Evolutionary conservation across 805 yeast genomes (phyloP).

Genomic region (Yarrowia bubula): DNA sequence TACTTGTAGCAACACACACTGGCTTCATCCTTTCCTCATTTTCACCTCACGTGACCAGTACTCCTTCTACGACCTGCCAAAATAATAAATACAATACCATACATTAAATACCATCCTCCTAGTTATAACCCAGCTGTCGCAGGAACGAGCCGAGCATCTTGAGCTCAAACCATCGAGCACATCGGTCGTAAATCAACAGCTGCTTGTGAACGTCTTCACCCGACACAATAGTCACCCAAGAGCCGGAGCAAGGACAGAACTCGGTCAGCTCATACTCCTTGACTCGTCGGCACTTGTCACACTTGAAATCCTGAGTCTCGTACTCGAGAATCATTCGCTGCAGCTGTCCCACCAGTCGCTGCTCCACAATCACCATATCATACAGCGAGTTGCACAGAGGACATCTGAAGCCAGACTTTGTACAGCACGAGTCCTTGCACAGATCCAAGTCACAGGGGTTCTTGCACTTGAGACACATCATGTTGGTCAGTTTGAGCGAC

Average conservation of each 20-base stretch:
- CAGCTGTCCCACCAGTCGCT: conserved; percentile 66
- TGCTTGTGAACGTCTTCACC: conserved; percentile 47
- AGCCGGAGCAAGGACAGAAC: conserved; percentile 86
- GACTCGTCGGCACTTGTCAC: conserved; percentile 70
- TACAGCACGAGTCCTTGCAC: conserved; percentile 56
- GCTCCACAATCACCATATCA: conserved; percentile 73
- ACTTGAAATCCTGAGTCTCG: conserved; percentile 75
- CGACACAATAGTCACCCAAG: conserved; percentile 62
- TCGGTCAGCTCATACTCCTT: conserved; percentile 66
- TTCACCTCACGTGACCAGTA: not conserved
- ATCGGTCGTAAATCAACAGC: conserved; percentile 46
- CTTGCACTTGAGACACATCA: conserved; percentile 79
- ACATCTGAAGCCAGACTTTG: conserved; percentile 53
- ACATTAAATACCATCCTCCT: not conserved
- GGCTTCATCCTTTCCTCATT: not conserved
- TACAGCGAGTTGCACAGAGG: conserved; percentile 61
- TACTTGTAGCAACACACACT: too few relatives aligned
- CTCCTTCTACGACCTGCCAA: too few relatives aligned
- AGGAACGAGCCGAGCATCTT: conserved; percentile 17
- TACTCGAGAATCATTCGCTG: conserved; percentile 56
- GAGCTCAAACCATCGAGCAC: conserved; percentile 19
- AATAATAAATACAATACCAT: not conserved
- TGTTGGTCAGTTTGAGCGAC: conserved; percentile 60
- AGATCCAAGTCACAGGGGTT: conserved; percentile 73
- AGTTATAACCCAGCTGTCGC: conserved; percentile 9